Evolutionary conservation across 2,329 filamentous ascomycete genomes (phyloP).

Genomic region (Botrytis porri): DNA sequence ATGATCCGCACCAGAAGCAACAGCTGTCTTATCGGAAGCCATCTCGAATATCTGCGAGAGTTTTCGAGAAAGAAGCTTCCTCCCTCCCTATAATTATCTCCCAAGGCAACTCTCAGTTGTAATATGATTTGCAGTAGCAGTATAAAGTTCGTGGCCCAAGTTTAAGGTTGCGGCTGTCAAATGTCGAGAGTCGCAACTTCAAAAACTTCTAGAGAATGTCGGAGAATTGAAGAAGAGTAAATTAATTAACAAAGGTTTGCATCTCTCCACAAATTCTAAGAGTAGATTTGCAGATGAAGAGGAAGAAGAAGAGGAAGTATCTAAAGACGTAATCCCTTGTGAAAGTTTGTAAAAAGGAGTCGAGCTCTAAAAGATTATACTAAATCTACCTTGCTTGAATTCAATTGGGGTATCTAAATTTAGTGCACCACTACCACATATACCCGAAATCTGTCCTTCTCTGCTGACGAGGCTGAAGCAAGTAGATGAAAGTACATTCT

Average conservation of each 20-base stretch:
- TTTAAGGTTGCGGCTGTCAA: constrained; percentile 7
- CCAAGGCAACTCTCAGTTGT: background rate
- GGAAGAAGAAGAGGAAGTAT: constrained; percentile 6
- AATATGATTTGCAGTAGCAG: constrained; percentile 3
- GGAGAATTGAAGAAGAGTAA: background rate
- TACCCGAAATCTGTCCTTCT: constrained; percentile 22
- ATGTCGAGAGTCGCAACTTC: constrained; percentile 10
- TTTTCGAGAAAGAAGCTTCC: background rate
- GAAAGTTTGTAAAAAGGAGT: constrained; percentile 19
- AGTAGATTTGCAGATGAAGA: constrained; percentile 7
- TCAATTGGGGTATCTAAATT: constrained; percentile 19
- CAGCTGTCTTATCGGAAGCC: constrained; percentile 48
- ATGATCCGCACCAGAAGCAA: constrained; percentile 58
- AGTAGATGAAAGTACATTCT: background rate
- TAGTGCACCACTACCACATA: constrained; percentile 8
- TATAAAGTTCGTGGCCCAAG: constrained; percentile 15
- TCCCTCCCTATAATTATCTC: background rate
- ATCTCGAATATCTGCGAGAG: constrained; percentile 27
- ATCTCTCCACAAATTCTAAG: constrained; percentile 31
- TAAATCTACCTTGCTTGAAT: constrained; percentile 19
- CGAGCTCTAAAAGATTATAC: constrained; percentile 11
- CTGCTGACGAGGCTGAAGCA: constrained; percentile 18
- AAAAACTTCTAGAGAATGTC: constrained; percentile 12
- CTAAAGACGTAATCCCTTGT: constrained; percentile 18
- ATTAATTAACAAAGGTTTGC: constrained; percentile 32